A percentile compares a stretch with the other conserved stretches of the same genome.
Conservation (phyloP, 805 yeast species). For the Myxozyma neotropica region DNA sequence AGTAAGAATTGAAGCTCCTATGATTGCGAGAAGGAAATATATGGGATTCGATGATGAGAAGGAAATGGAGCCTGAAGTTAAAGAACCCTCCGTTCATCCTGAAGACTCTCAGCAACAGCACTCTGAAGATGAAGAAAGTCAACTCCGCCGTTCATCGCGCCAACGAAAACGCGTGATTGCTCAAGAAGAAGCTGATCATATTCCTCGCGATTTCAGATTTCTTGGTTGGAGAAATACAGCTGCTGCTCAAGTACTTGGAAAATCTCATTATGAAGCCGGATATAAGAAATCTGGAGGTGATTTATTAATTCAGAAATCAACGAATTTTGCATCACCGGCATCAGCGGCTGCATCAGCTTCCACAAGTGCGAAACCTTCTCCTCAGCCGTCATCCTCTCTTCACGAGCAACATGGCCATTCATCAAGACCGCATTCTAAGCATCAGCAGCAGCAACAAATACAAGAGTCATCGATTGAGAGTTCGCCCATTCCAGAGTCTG, state of each 20-base stretch:
- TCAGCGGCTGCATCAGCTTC: conserved; percentile 12
- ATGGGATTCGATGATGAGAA: conserved; percentile 41
- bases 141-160: conserved; percentile 22
- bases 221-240: conserved; percentile 25
- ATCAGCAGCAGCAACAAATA: background rate
- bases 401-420: background rate
- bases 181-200: conserved; percentile 7
- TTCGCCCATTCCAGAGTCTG: background rate
- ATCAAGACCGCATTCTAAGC: too few species aligned
- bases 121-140: conserved; percentile 21
- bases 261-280: conserved; percentile 24
- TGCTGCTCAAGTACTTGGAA: conserved; percentile 20
- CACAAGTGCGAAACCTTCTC: conserved; percentile 9
- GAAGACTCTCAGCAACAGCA: conserved; percentile 10
- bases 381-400: conserved; percentile 2
- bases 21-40: conserved; percentile 61
- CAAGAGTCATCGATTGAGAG: conserved; percentile 4
- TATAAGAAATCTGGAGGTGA: conserved; percentile 23
- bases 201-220: conserved; percentile 11
- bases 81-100: background rate
- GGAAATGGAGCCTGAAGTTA: background rate
- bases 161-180: conserved; percentile 15
- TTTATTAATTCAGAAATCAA: background rate
- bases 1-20: conserved; percentile 57
- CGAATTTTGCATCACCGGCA: conserved; percentile 20